A percentile compares a stretch with the other conserved stretches of the same genome.
Conservation (phyloP, 2,329 filamentous ascomycete species). For the Phialophora verrucosa region DNA sequence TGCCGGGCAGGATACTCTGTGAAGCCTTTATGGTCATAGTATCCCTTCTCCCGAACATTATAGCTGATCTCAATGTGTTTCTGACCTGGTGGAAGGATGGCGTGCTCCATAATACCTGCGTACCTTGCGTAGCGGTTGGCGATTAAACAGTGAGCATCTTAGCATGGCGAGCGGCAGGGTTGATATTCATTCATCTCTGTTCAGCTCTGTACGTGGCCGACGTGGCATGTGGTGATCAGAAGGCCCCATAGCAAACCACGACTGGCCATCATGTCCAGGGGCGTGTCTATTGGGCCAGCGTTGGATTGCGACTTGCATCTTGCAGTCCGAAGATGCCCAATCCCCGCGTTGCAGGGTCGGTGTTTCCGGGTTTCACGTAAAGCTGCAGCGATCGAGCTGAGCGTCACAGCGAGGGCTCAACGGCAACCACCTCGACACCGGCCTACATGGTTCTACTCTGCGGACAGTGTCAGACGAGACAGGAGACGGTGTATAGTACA, state of each 20-base stretch:
- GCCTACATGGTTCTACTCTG: neutral
- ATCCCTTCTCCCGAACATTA: neutral
- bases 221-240: constrained; percentile 4
- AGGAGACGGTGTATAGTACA: neutral
- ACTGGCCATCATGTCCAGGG: neutral
- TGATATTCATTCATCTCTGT: neutral
- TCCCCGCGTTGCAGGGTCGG: neutral
- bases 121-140: neutral
- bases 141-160: neutral
- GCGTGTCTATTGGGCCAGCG: neutral
- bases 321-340: neutral
- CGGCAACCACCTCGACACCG: neutral
- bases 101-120: neutral
- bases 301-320: neutral
- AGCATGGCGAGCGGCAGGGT: neutral
- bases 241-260: neutral
- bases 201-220: neutral
- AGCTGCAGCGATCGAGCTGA: neutral
- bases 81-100: constrained; percentile 2
- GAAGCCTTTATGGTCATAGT: constrained; percentile 9
- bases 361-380: constrained; percentile 7
- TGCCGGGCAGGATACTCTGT: neutral
- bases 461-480: neutral
- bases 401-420: neutral
- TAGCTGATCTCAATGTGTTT: neutral